Evolutionary conservation across 257 asterid genomes (phyloP), one percentile per base, ranked within the genome.

Genomic region (Solanum acaule): DNA sequence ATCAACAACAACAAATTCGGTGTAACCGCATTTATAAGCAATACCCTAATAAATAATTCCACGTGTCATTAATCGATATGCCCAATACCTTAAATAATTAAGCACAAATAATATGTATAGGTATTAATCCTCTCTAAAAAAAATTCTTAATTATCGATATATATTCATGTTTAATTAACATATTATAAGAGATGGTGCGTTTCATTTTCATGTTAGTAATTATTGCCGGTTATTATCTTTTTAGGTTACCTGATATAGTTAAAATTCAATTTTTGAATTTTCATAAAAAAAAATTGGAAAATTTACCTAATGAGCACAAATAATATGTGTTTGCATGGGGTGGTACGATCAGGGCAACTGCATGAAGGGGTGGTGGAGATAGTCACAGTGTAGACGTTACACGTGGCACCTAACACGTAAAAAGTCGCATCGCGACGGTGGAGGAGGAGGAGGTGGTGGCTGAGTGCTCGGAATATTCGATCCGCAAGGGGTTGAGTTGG

Each of bases 361-460:
- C 99, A 97, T 1, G 95, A 90, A 2, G 91, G 92, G 70, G 94
- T 18, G 90, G 93, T 83, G 85, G 98, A 92, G 92, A 96, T 22
- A 91, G 49, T 93, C 59, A 97, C 99, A 6, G 99, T 92, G 95
- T 97, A 97, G 27, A 96, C 99, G 83, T 96, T 96, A 2, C 98
- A 98, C 49, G 99, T 95, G 77, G 96, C 98, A 72, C 99, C 99
- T 71, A 96, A 91, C 77, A 96, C 70, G 91, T 92, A 95, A 94
- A 96, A 96, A 31, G 79, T 87, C 56, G 98, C 38, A 83, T 93
- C 98, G 12, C 91, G 63, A 73, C 94, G 93, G 94, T 94, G 98
- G 93, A 96, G 98, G 93, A 96, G 99, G 71, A 92, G 94, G 90
- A 97, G 95, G 29, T 93, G 98, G 93, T 96, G 98, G 84, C 91